A percentile compares a stretch with the other conserved stretches of the same genome.
Evolutionary conservation across 2,329 filamentous ascomycete species (phyloP).

Genomic region (Trichophyton benhamiae): DNA sequence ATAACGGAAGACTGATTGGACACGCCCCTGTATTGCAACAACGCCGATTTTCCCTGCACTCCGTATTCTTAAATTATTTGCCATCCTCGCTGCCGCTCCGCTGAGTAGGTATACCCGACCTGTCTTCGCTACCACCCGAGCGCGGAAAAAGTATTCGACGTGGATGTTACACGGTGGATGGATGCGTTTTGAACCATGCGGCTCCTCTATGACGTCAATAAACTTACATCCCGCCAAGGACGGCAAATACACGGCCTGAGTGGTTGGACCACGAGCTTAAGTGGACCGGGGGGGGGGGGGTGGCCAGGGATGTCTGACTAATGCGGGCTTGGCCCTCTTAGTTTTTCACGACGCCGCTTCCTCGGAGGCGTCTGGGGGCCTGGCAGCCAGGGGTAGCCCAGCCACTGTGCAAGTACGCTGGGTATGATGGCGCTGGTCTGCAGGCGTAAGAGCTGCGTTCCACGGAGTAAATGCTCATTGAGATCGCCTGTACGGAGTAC

Average conservation of each 20-base stretch:
- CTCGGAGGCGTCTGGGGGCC: neutral
- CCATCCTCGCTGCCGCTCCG: neutral
- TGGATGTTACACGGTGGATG: neutral
- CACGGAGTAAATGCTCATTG: no score
- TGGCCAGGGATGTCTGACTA: neutral
- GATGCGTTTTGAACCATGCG: neutral
- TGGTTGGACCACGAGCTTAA: neutral
- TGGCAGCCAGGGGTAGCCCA: neutral
- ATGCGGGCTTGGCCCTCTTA: neutral
- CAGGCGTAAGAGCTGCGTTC: no score
- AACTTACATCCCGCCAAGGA: neutral
- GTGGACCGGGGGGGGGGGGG: neutral
- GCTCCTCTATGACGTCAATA: neutral
- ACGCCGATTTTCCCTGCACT: neutral
- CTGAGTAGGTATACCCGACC: neutral
- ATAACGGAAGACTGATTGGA: neutral
- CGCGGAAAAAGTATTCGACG: neutral
- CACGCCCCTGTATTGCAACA: neutral
- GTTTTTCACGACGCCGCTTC: neutral
- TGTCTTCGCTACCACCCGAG: neutral
- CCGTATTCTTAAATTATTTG: neutral
- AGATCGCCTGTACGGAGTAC: no score
- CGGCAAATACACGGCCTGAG: neutral
- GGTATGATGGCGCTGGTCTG: no score
- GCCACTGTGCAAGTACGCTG: no score